Evolutionary conservation across 108 stramenopile genomes (phyloP).

Genomic region (Seminavis robusta): DNA sequence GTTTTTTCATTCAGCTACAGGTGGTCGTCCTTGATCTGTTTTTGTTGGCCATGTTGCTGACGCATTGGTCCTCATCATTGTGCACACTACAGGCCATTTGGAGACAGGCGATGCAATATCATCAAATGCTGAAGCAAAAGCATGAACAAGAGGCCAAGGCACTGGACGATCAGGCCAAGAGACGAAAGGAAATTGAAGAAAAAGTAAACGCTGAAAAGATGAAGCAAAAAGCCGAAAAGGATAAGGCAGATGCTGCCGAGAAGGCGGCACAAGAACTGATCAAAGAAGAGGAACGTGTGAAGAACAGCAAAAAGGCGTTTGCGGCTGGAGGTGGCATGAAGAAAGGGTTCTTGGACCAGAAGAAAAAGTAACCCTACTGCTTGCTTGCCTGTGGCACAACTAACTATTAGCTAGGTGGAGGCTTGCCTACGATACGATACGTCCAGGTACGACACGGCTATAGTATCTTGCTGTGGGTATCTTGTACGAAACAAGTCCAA

Average conservation of each 20-base stretch:
- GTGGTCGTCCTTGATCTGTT: not conserved
- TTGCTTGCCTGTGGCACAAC: too few species aligned
- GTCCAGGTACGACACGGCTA: too few species aligned
- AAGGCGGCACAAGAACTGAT: conserved; percentile 66
- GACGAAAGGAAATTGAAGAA: conserved; percentile 48
- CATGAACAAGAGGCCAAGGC: conserved; percentile 69
- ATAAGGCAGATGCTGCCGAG: conserved; percentile 47
- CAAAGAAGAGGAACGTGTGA: conserved; percentile 72
- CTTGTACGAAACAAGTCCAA: too few species aligned
- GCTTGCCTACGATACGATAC: too few species aligned
- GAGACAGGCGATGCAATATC: conserved; percentile 93
- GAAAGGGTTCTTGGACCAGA: conserved; percentile 69
- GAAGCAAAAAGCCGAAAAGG: conserved; percentile 37
- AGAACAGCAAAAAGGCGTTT: conserved; percentile 70
- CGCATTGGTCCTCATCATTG: not conserved
- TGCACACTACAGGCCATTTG: conserved; percentile 62
- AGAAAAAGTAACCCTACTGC: conserved; percentile 31
- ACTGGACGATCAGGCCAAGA: conserved; percentile 47
- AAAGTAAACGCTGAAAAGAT: conserved; percentile 33
- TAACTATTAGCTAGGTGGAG: too few species aligned
- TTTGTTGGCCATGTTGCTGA: not conserved
- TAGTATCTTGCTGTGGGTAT: too few species aligned
- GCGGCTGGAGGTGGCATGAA: conserved; percentile 53
- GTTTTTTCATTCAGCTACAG: conserved; percentile 6
- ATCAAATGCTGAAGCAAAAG: conserved; percentile 83